Base-by-base conservation (phyloP, 768 basidiomycete species). In the Leucocoprinus sp. region DNA sequence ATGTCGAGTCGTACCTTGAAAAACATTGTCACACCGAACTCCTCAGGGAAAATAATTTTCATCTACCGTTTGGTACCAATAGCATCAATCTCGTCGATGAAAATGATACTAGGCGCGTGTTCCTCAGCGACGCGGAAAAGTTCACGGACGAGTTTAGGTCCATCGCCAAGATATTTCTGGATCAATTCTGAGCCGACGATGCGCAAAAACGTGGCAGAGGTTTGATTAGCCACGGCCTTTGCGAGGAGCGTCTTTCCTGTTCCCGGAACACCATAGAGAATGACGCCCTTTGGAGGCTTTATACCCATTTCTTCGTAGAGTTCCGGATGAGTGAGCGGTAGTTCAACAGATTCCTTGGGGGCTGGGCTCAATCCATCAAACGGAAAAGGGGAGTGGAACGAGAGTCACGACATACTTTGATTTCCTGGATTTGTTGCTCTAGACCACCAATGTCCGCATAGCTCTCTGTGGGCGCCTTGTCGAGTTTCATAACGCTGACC, bases 281-380 rank as follows among this genome's bases (percentile, higher is more conserved):
- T 98, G 60, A 99, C 95, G 68, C 96, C 96, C 64, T 98, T 98
- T 17, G 96, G 96, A n/a, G 95, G 96, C 57, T 87, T 87, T 65
- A 99, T 98, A 45, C 96, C 96, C 96, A 99, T 98, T 71, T 98
- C 95, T 65, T 98, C 95, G 66, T 98, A 99, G 29, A 98, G 68
- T 60, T 99, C 96, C 2, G 96, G 96, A 60, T 98, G 96, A 7
- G 95, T 98, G 18, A 99, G 71, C 0, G 96, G 96, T 24, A 98
- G 75, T 65, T 98, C 96, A 37, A 98, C 95, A 11, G 96, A 90
- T 84, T 99, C 96, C 88, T 93, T 34, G 24, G 23, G 7, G n/a
- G 33, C 35, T 44, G 19, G 9, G 15, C 3, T 14, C 50, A 3
- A 51, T 24, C 35, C 19, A 31, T 50, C 27, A 14, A 35, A 26